Percentiles rank a stretch among this genome's conserved stretches.
These are phyloP conservation scores for Suillus spraguei DNA, from an alignment of 768 basidiomycete species.

Conservation along the genomic window DNA sequence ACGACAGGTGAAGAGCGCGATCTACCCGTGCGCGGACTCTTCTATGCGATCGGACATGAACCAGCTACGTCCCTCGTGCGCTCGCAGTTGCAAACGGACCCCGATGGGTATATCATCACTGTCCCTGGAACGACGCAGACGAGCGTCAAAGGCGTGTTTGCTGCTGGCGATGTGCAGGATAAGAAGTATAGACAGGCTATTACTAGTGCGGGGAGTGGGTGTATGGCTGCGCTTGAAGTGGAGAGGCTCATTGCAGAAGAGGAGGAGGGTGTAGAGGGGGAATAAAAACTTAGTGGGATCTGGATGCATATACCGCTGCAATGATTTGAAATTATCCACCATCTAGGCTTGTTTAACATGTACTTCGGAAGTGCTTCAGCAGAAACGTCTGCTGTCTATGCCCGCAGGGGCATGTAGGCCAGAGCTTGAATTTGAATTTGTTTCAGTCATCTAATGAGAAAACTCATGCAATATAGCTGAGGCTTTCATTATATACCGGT, in stretches of 20 bases:
- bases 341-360: neutral
- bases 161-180: constrained; percentile 98
- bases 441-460: neutral
- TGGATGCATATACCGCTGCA: neutral
- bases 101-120: constrained; percentile 95
- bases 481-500: too few relatives aligned
- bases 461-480: neutral
- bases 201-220: constrained; percentile 91
- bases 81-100: constrained; percentile 84
- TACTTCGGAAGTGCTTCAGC: neutral
- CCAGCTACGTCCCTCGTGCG: constrained; percentile 90
- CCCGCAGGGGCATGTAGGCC: neutral
- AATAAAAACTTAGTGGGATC: constrained; percentile 11
- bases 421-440: neutral
- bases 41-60: constrained; percentile 96
- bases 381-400: neutral
- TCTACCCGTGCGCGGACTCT: constrained; percentile 87
- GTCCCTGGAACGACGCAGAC: constrained; percentile 96
- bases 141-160: constrained; percentile 92
- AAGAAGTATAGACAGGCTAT: constrained; percentile 95
- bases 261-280: constrained; percentile 58
- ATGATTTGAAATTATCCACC: neutral
- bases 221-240: constrained; percentile 96
- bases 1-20: constrained; percentile 80
- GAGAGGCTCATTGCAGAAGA: constrained; percentile 93